phyloP scores from a whole-genome alignment of 305 asterid species.

The Fraxinus dipetala region DNA sequence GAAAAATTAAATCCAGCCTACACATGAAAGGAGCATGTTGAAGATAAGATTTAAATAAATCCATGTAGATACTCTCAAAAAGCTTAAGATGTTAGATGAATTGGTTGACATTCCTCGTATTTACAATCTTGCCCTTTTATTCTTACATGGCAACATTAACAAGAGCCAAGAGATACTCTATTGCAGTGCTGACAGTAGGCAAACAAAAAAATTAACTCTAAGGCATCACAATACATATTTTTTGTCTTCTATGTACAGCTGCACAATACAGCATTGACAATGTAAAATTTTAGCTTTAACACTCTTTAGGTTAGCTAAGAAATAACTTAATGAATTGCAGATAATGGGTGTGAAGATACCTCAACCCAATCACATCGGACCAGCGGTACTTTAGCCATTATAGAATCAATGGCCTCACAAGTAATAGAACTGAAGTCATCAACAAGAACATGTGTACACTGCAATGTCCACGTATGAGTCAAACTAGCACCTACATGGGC shows the following conservation, averaged over 20 bases:
- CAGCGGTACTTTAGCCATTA: constrained; percentile 57
- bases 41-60: background rate
- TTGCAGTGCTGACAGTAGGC: background rate
- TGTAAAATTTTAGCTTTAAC: background rate
- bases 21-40: background rate
- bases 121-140: background rate
- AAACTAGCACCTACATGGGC: constrained; percentile 57
- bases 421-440: constrained; percentile 53
- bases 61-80: background rate
- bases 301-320: background rate
- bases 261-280: background rate
- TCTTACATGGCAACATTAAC: background rate
- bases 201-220: background rate
- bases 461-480: constrained; percentile 53
- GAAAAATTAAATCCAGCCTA: background rate
- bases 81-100: background rate
- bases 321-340: background rate
- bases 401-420: constrained; percentile 58
- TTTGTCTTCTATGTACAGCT: background rate
- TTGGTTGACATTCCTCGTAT: background rate
- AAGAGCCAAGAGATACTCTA: background rate
- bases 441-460: constrained; percentile 78
- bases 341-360: constrained; percentile 42
- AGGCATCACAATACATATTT: background rate
- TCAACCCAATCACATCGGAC: constrained; percentile 65